Base-by-base conservation (phyloP, 2,329 filamentous ascomycete species). In the Ascochyta viciae-villosae region DNA sequence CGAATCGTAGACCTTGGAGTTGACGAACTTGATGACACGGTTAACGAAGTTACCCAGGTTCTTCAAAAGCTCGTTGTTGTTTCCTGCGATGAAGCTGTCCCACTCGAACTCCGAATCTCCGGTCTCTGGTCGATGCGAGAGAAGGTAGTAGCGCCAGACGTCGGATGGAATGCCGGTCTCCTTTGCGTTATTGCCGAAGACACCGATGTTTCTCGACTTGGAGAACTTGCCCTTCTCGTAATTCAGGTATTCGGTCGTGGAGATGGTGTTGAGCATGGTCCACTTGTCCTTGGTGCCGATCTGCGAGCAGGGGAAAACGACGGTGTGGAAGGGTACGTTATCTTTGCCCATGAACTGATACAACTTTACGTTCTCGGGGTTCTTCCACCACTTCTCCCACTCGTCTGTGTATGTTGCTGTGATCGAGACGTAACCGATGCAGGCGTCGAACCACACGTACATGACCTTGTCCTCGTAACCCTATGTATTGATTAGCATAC, bases 261-360 rank as follows among this genome's bases (percentile, higher is more conserved):
- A 95, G 46, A 97, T 84, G 70, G 92, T 90, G 78, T 96, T 87
- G 31, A 96, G 85, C 85, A 89, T 91, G 44, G 92, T 96, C 93
- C 93, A 97, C 61, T 88, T 87, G 66, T 96, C 89, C 40, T 84
- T 82, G 0, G 92, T 94, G 54, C 93, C 93, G 10, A 97, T 82
- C 74, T 96, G 90, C 38, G 88, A 92, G 27, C 86, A 90, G 1
- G 94, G 94, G 82, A 96, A 97, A 72, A 96, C 92, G 69, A 96
- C 90, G 40, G 89, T 90, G 79, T 96, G 92, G 82, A 94, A 95
- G 6, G 87, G 87, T 15, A 91, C 90, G 64, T 94, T 93, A 75
- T 94, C 90, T 76, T 96, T 97, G 78, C 93, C 93, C 86, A 96
- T 91, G 82, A 97, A 79, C 40, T 97, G 93, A 76, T 95, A 96